Evolutionary conservation across 1,284 basidiomycete genomes (phyloP).

Genomic region (Fistulina hepatica): DNA sequence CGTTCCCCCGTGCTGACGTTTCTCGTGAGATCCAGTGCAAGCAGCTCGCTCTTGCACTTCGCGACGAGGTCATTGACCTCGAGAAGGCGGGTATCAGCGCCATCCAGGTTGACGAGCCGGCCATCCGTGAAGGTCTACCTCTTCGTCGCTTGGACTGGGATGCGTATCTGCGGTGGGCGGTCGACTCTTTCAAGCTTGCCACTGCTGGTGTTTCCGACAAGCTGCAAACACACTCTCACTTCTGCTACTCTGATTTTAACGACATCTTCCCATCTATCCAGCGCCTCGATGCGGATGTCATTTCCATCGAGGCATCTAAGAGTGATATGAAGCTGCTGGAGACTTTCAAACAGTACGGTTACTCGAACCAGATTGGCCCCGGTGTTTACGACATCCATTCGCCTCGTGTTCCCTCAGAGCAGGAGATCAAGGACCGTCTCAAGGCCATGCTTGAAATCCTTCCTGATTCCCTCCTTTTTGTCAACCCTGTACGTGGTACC

Average conservation of each 20-base stretch:
- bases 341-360: slow-evolving; percentile 92
- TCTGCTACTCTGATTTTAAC: slow-evolving; percentile 95
- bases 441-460: slow-evolving; percentile 76
- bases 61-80: slow-evolving; percentile 97
- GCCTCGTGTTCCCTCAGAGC: slow-evolving; percentile 87
- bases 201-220: slow-evolving; percentile 89
- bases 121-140: slow-evolving; percentile 97
- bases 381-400: slow-evolving; percentile 99
- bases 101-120: slow-evolving; percentile 99
- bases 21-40: slow-evolving; percentile 95
- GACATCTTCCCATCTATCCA: slow-evolving; percentile 98
- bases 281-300: slow-evolving; percentile 96
- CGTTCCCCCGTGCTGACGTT: slow-evolving; percentile 99
- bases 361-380: slow-evolving; percentile 97
- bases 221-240: slow-evolving; percentile 96
- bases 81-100: slow-evolving; percentile 96
- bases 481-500: too few species aligned
- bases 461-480: slow-evolving; percentile 70
- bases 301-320: slow-evolving; percentile 98
- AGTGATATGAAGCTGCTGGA: slow-evolving; percentile 94
- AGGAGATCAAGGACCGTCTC: slow-evolving; percentile 95
- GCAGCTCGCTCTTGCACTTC: slow-evolving; percentile 96
- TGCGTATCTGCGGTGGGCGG: slow-evolving; percentile 90
- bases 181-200: slow-evolving; percentile 94
- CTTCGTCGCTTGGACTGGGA: slow-evolving; percentile 94